phyloP scores from a whole-genome alignment of 2,329 filamentous ascomycete species.

The Ascochyta fabae region DNA sequence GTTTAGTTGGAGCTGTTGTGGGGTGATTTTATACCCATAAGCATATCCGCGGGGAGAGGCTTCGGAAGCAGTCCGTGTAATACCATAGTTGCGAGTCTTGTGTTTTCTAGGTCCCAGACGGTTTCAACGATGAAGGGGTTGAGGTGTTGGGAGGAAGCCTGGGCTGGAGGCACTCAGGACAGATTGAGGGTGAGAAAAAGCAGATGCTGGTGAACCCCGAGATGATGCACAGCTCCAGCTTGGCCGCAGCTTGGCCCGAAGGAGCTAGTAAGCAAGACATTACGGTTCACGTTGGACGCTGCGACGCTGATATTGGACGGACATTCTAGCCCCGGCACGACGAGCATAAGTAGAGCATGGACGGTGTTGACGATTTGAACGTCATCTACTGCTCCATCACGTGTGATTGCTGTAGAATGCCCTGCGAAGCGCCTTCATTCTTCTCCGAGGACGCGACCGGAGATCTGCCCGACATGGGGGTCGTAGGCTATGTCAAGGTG shows the following conservation, averaged over 20 bases:
- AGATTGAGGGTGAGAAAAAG: conserved; percentile 4
- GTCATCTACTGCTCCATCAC: not conserved
- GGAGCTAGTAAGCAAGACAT: conserved; percentile 5
- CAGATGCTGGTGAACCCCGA: conserved; percentile 10
- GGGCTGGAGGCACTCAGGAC: conserved; percentile 6
- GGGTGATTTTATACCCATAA: conserved; percentile 20
- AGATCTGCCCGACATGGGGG: not conserved
- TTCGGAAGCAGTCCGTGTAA: conserved; percentile 44
- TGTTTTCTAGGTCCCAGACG: too few relatives aligned
- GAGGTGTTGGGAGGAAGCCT: not conserved
- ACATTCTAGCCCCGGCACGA: not conserved
- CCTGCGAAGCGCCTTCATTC: not conserved
- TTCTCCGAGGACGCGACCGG: conserved; percentile 4
- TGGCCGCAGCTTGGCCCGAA: conserved; percentile 4
- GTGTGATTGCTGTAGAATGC: conserved; percentile 1
- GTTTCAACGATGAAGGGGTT: too few relatives aligned
- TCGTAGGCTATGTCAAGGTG: not conserved
- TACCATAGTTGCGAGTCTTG: too few relatives aligned
- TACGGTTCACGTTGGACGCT: conserved; percentile 15
- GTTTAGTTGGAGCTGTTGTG: conserved; percentile 9
- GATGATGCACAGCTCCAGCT: conserved; percentile 10
- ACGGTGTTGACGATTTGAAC: not conserved
- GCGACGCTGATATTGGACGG: conserved; percentile 15
- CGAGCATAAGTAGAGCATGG: not conserved
- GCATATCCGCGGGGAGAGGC: conserved; percentile 42